Base-by-base conservation (phyloP, 179 eudicot species). In the Silene coronaria region DNA sequence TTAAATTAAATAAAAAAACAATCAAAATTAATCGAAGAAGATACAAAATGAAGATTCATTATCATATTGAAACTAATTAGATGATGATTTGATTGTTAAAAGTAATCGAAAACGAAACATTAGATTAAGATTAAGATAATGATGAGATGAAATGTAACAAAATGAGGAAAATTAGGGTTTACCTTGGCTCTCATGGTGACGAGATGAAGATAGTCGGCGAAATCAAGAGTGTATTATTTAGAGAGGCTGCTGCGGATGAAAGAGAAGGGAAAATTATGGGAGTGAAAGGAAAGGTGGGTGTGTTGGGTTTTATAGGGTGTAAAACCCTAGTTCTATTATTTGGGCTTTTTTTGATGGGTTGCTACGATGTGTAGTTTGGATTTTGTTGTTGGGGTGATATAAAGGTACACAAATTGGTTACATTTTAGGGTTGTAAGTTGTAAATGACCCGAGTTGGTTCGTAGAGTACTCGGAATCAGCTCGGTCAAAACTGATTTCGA, bases 181-280 rank as follows among this genome's bases (percentile, higher is more conserved):
- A 81, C 84, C 84, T 81, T 81, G 38, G 84, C 84, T 46, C 84
- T 77, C 84, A 81, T 81, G 80, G 78, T 81, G 80, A 73, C 0
- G 0, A 9, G 59, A 62, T n/a, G 68, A 67, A n/a, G 38, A 21
- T 61, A 38, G 5, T 14, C 23, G 14, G 59, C 4, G 22, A 17
- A 1, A 30, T 51, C 78, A 62, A 63, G 77, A 74, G 80, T 78
- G 72, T 81, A 77, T 16, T 21, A 28, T 3, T 11, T 1, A 5
- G 38, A 24, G 6, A 14, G 34, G 32, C 13, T 9, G 72, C 27
- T 32, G 61, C 26, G 2, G 36, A 14, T 3, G 59, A 46, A 63
- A 58, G 60, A 28, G 34, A 71, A 22, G 21, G 30, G 72, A 36
- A 13, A 6, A 12, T 57, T 45, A 0, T 4, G 14, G 24, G 5